Base-by-base conservation (phyloP, 2,329 filamentous ascomycete species). In the Elsinoe arachidis region DNA sequence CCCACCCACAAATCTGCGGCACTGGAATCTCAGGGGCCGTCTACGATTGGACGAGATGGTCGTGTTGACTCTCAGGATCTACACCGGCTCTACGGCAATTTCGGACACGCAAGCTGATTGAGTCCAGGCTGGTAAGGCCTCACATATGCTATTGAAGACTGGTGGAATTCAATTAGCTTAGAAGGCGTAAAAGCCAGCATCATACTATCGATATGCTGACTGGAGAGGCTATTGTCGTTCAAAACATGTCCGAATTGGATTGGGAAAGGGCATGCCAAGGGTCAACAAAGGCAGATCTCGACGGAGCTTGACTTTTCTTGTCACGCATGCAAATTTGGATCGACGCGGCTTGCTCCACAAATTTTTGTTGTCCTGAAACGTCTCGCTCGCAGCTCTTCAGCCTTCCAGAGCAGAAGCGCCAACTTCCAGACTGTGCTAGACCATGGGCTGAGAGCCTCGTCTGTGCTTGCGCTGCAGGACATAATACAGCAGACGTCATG, bases 11-110 rank as follows among this genome's bases (percentile, higher is more conserved):
- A 21, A 12, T 21, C 23, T 35, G 12, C 11, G 9, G 14, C 11
- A 37, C 33, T 53, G 49, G 49, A 53, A 38, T 39, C 49, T 53
- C 49, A 53, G 49, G 49, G 49, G 49, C 49, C 49, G 33, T 21
- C 49, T 53, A 9, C 49, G 49, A 53, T 53, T 53, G 49, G 49
- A 34, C 49, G 49, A 53, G 49, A 39, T 14, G 34, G 26, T 39
- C 19, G 34, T 53, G 49, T 53, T 53, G 49, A 53, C 15, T 53
- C 19, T 35, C 23, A 11, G 47, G 49, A 39, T 37, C 34, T 37
- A 51, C 49, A 39, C 49, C 49, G 49, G 49, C 49, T 53, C 34
- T 12, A 23, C 49, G 49, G 49, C 49, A 53, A 53, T 53, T 39
- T 53, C 49, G 49, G 49, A 53, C 49, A 34, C 49, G 49, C 49